Percentiles rank a stretch among this genome's conserved stretches.
Conservation (phyloP, 2,329 filamentous ascomycete species). For the Fusarium acutatum region DNA sequence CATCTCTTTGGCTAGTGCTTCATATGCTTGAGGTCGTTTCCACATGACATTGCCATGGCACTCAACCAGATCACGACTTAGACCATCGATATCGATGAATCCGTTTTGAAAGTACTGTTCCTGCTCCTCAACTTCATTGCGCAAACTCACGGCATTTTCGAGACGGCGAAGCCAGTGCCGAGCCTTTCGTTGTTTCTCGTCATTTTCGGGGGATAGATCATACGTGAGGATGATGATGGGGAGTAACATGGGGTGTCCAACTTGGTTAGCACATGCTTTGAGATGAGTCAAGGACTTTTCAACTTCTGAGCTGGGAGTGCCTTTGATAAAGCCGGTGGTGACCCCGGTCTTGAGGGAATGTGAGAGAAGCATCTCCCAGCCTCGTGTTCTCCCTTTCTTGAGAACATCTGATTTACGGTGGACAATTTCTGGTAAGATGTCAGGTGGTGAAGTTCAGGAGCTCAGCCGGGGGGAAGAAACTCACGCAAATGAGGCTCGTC, state of each 20-base stretch:
- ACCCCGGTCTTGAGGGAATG: constrained; percentile 63
- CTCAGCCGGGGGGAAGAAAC: constrained; percentile 28
- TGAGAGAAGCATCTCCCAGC: constrained; percentile 71
- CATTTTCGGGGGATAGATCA: constrained; percentile 64
- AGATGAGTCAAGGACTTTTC: constrained; percentile 59
- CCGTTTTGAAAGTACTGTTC: constrained; percentile 64
- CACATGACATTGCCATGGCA: constrained; percentile 70
- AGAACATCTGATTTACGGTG: constrained; percentile 73
- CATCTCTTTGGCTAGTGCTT: constrained; percentile 61
- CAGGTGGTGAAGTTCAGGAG: neutral
- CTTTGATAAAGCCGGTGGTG: constrained; percentile 70
- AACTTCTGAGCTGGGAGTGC: constrained; percentile 66
- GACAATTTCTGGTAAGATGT: constrained; percentile 60
- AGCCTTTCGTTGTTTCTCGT: constrained; percentile 69
- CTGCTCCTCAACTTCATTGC: constrained; percentile 65
- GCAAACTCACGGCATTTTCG: constrained; percentile 68
- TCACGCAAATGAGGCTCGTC: constrained; percentile 65
- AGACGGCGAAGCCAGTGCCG: constrained; percentile 69
- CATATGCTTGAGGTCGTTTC: constrained; percentile 70
- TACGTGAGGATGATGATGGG: constrained; percentile 67
- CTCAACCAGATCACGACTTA: constrained; percentile 70
- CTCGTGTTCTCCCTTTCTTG: constrained; percentile 69
- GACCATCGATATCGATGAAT: constrained; percentile 64
- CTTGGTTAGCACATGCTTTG: constrained; percentile 56
- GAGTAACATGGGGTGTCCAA: constrained; percentile 66